These are phyloP conservation scores for Aspergillus asperescens DNA, from an alignment of 495 filamentous ascomycete genomes.

Conservation along the genomic window DNA sequence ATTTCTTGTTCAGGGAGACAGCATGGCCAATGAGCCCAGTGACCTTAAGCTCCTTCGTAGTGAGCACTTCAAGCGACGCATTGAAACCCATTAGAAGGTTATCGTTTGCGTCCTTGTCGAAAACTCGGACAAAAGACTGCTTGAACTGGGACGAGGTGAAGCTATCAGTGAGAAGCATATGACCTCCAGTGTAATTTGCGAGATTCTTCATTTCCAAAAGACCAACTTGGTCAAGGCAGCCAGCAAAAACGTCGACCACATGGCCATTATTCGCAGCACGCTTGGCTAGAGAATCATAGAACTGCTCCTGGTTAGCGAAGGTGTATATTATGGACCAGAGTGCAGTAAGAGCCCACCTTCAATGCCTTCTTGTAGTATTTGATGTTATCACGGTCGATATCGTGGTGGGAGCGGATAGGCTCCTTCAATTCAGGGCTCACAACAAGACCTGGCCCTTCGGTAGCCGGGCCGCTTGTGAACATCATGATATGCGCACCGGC, in stretches of 20 bases:
- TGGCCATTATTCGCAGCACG: conserved; percentile 94
- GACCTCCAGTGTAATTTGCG: conserved; percentile 90
- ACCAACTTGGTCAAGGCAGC: conserved; percentile 97
- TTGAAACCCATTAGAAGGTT: conserved; percentile 99
- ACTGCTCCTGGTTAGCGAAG: conserved; percentile 50
- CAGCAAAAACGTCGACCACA: conserved; percentile 95
- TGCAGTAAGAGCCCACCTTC: conserved; percentile 56
- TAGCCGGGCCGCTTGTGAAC: conserved; percentile 91
- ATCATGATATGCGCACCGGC: conserved; percentile 94
- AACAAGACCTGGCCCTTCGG: conserved; percentile 94
- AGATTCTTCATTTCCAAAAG: conserved; percentile 98
- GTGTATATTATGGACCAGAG: not conserved
- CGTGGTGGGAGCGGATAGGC: conserved; percentile 96
- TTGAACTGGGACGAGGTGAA: conserved; percentile 99
- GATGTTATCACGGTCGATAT: conserved; percentile 97
- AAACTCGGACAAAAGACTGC: conserved; percentile 95
- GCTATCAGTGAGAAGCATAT: conserved; percentile 98
- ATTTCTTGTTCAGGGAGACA: conserved; percentile 96
- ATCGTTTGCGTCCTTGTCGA: conserved; percentile 93
- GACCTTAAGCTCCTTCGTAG: conserved; percentile 97
- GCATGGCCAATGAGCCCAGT: conserved; percentile 97
- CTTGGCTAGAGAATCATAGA: conserved; percentile 97
- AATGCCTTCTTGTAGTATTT: conserved; percentile 99
- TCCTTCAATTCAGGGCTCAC: conserved; percentile 96
- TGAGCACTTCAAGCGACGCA: conserved; percentile 91